Evolutionary conservation across 2,329 filamentous ascomycete genomes (phyloP), one percentile per base, ranked within the genome.

Genomic region (Mollisia scopiformis): DNA sequence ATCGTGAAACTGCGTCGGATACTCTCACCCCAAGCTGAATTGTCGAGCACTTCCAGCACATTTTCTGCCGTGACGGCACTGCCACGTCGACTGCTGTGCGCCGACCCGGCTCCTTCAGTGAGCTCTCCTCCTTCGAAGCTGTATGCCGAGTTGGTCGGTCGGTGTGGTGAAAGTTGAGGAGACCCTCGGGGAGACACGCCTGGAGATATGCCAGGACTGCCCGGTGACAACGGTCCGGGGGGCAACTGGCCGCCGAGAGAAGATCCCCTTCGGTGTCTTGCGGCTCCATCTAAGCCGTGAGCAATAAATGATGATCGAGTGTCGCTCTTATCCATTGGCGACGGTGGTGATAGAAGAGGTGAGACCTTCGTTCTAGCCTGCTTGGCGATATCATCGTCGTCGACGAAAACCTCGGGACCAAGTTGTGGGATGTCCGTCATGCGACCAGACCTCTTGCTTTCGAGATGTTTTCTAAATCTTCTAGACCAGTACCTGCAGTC

Each of bases 21-120:
- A 79, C 91, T 96, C 77, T 96, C 92, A 55, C 94, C 91, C 94
- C 94, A 98, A 16, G 91, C 89, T 19, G 92, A 95, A 71, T 94
- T 91, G 71, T 95, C 92, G 57, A 98, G 83, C 72, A 95, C 90
- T 67, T 93, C 88, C 74, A 93, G 86, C 67, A 96, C 90, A 70
- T 93, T 89, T 51, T 88, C 85, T 53, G 89, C 88, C 71, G 87
- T 92, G 59, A 93, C 88, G 5, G 83, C 81, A 74, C 89, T 93
- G 57, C 84, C 86, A 25, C 87, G 84, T 46, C 88, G 79, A 68
- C 85, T 85, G 72, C 82, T 84, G 68, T 75, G 76, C 56, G 61
- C 71, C n/a, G 56, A 68, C 52, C 65, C 65, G 52, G 6, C 64
- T 25, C 33, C 52, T 35, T 59, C 65, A 54, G 52, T 52, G n/a